These are phyloP conservation scores for Fagopyrum homotropicum DNA, from an alignment of 148 eudicot species.

Conservation along the genomic window DNA sequence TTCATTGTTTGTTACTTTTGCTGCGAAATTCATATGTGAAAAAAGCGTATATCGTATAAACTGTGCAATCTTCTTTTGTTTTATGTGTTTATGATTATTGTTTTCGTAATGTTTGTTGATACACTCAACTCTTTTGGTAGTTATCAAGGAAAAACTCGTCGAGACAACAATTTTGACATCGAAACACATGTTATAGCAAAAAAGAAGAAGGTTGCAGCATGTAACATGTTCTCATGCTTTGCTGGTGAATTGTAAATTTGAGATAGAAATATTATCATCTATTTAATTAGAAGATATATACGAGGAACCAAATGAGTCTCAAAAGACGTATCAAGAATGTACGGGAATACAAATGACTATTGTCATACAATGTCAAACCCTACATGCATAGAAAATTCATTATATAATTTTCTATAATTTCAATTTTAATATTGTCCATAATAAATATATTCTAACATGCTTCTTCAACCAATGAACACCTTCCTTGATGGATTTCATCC, in stretches of 20 bases:
- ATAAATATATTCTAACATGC: no score
- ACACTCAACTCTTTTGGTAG: conserved; percentile 17
- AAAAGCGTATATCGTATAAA: neutral
- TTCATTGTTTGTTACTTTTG: neutral
- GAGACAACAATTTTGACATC: conserved; percentile 35
- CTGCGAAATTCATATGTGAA: neutral
- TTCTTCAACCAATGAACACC: no score
- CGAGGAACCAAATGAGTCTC: no score
- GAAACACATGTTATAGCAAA: conserved; percentile 29
- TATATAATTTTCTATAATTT: no score
- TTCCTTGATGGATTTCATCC: no score
- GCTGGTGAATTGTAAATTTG: conserved; percentile 28
- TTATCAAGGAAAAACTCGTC: conserved; percentile 32
- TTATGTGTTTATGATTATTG: neutral
- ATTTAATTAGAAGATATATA: no score
- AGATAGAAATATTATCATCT: no score
- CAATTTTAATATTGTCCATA: no score
- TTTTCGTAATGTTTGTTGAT: neutral
- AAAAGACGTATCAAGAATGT: no score
- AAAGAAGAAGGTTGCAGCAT: conserved; percentile 41
- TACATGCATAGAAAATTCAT: no score
- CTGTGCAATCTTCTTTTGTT: neutral
- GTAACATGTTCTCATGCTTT: conserved; percentile 43
- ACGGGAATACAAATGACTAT: no score
- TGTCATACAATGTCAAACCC: no score